A percentile compares a stretch with the other conserved stretches of the same genome.
Evolutionary conservation across 2,329 filamentous ascomycete species (phyloP).

Genomic region (Stachybotrys chlorohalonatus): DNA sequence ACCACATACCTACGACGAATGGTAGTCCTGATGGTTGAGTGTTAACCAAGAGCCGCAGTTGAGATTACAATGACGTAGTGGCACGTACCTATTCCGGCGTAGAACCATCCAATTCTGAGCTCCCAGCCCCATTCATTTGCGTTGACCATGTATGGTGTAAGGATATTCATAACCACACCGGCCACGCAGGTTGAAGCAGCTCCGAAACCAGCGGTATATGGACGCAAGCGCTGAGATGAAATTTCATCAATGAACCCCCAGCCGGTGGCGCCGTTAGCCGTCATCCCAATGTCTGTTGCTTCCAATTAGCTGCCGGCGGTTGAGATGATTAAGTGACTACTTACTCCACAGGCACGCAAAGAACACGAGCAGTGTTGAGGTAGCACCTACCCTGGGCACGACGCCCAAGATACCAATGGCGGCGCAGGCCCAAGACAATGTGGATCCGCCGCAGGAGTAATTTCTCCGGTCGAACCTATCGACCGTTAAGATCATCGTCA

Average conservation of each 20-base stretch:
- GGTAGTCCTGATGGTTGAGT: not conserved
- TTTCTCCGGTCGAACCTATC: not conserved
- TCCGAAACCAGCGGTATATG: slow-evolving; percentile 12
- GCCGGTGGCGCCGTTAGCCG: slow-evolving; percentile 14
- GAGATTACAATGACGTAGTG: not conserved
- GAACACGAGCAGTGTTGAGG: slow-evolving; percentile 9
- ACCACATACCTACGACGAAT: slow-evolving; percentile 7
- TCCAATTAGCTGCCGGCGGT: not conserved
- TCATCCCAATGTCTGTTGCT: slow-evolving; percentile 12
- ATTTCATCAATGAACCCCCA: slow-evolving; percentile 21
- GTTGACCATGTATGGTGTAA: slow-evolving; percentile 1
- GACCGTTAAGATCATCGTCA: not conserved
- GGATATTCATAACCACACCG: slow-evolving; percentile 5
- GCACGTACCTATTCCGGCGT: not conserved
- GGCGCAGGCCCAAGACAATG: not conserved
- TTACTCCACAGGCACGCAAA: slow-evolving; percentile 14
- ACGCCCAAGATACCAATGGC: slow-evolving; percentile 11
- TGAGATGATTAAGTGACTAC: slow-evolving; percentile 1
- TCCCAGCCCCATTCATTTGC: not conserved
- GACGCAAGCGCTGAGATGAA: slow-evolving; percentile 15
- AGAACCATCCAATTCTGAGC: not conserved
- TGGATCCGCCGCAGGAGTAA: not conserved
- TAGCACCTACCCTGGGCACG: slow-evolving; percentile 5
- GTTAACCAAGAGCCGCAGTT: not conserved
- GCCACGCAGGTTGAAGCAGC: slow-evolving; percentile 8